These are phyloP conservation scores for Silene latifolia DNA, from an alignment of 148 eudicot genomes.

Conservation along the genomic window DNA sequence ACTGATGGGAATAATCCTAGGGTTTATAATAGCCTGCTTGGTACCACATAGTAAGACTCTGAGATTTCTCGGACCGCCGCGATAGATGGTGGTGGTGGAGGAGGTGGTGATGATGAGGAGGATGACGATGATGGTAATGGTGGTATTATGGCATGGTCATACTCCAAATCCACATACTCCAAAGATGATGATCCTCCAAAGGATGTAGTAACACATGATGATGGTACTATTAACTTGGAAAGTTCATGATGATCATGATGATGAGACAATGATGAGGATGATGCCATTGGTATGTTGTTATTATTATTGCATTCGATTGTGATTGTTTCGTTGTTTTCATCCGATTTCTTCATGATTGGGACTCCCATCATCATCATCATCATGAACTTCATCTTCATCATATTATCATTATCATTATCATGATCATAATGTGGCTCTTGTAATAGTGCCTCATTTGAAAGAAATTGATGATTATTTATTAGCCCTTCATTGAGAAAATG, in stretches of 20 bases:
- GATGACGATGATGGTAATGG: conserved; percentile 21
- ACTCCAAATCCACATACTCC: conserved; percentile 15
- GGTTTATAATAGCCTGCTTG: conserved; percentile 26
- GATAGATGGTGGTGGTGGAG: background rate
- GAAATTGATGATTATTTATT: conserved; percentile 2
- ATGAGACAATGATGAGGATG: conserved; percentile 24
- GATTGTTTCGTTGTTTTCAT: background rate
- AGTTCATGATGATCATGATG: conserved; percentile 12
- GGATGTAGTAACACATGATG: conserved; percentile 15
- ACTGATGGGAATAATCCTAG: conserved; percentile 13
- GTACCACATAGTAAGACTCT: conserved; percentile 26
- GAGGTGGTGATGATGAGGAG: conserved; percentile 20
- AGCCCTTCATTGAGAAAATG: conserved; percentile 18
- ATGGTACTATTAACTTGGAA: background rate
- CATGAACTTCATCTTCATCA: conserved; percentile 12
- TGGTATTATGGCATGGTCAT: conserved; percentile 20
- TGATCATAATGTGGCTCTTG: conserved; percentile 4
- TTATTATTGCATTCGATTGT: conserved; percentile 2
- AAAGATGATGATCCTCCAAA: conserved; percentile 11
- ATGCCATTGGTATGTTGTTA: background rate
- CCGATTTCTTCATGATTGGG: conserved; percentile 16
- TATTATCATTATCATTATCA: conserved; percentile 6
- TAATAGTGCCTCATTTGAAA: conserved; percentile 1
- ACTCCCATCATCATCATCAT: conserved; percentile 6
- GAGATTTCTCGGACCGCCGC: background rate